These are phyloP conservation scores for Solanum pennellii DNA, from an alignment of 257 asterid genomes.

Conservation along the genomic window DNA sequence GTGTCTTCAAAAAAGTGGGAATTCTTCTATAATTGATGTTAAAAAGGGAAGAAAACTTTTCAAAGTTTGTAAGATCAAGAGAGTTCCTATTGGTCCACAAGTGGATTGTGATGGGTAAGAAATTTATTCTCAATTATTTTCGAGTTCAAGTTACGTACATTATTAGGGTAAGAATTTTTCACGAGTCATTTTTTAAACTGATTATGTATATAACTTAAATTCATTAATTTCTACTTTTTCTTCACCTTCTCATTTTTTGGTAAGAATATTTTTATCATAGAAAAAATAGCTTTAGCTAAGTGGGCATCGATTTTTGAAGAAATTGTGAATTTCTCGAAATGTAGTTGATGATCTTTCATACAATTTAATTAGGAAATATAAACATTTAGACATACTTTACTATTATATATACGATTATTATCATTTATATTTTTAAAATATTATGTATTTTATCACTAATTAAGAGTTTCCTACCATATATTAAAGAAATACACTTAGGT, in stretches of 20 bases:
- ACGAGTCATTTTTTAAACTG: background rate
- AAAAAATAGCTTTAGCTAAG: background rate
- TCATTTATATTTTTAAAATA: too few species aligned
- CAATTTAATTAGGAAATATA: too few species aligned
- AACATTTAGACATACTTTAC: too few species aligned
- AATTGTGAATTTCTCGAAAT: background rate
- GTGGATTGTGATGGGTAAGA: slow-evolving; percentile 14
- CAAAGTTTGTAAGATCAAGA: slow-evolving; percentile 10
- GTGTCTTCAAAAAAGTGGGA: slow-evolving; percentile 12
- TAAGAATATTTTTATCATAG: background rate
- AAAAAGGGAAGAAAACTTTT: slow-evolving; percentile 7
- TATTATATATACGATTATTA: too few species aligned
- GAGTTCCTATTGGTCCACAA: slow-evolving; percentile 15
- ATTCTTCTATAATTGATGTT: background rate
- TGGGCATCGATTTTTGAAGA: background rate
- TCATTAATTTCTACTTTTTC: background rate
- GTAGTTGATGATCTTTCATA: background rate
- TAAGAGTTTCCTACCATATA: too few species aligned
- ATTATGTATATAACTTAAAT: background rate
- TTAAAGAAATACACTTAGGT: too few species aligned
- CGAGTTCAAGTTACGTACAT: background rate
- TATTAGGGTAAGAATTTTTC: background rate
- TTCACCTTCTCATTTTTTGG: background rate
- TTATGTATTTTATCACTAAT: too few species aligned
- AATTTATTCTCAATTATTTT: background rate